Percentiles rank a stretch among this genome's conserved stretches.
phyloP scores from a whole-genome alignment of 179 eudicot species.

The Dionaea muscipula region DNA sequence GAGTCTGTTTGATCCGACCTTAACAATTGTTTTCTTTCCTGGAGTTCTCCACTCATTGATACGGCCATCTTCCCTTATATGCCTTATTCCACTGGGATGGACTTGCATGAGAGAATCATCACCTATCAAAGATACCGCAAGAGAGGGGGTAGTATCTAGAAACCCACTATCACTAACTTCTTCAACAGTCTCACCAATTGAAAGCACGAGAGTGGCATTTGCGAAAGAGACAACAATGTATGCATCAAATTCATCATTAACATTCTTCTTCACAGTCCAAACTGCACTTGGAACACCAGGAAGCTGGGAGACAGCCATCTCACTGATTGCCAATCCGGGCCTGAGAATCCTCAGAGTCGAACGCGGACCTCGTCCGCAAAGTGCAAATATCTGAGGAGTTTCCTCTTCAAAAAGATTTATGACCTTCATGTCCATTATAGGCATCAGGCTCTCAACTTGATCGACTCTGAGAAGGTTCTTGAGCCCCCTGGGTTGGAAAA shows the following conservation, averaged over 20 bases:
- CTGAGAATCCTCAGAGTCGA: constrained; percentile 75
- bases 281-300: constrained; percentile 97
- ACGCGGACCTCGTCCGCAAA: constrained; percentile 96
- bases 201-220: constrained; percentile 93
- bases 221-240: constrained; percentile 96
- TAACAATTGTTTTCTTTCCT: constrained; percentile 92
- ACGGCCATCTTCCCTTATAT: constrained; percentile 97
- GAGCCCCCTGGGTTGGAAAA: constrained; percentile 75
- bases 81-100: constrained; percentile 94
- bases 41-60: constrained; percentile 98
- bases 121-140: constrained; percentile 88
- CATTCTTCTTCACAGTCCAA: constrained; percentile 96
- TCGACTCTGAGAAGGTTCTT: constrained; percentile 84
- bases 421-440: constrained; percentile 94
- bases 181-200: constrained; percentile 98
- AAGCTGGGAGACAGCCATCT: constrained; percentile 93
- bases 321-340: constrained; percentile 89
- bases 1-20: constrained; percentile 87
- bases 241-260: constrained; percentile 92
- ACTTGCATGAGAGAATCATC: constrained; percentile 99
- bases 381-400: constrained; percentile 85
- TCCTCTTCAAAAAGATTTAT: constrained; percentile 83
- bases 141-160: constrained; percentile 88
- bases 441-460: constrained; percentile 95
- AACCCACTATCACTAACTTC: constrained; percentile 99